Evolutionary conservation across 2,329 filamentous ascomycete genomes (phyloP).

Genomic region (Alternaria postmessia): DNA sequence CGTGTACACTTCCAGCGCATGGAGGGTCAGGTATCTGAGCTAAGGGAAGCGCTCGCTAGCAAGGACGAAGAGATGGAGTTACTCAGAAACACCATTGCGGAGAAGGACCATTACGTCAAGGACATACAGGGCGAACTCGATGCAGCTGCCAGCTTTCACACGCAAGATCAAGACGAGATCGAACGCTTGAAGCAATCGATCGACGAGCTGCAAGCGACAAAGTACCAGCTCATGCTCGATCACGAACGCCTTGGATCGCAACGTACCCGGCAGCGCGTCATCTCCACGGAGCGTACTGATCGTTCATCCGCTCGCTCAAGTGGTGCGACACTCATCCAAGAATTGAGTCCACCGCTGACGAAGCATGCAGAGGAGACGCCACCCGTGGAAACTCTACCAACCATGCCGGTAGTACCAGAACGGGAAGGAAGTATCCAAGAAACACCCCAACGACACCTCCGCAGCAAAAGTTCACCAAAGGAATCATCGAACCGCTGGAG

Average conservation of each 20-base stretch:
- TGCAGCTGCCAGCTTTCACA: constrained; percentile 21
- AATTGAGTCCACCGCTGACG: constrained; percentile 28
- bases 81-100: constrained; percentile 21
- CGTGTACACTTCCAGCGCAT: constrained; percentile 45
- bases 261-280: constrained; percentile 30
- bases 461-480: constrained; percentile 20
- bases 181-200: constrained; percentile 34
- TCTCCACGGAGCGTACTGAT: constrained; percentile 35
- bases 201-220: constrained; percentile 36
- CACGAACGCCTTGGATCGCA: constrained; percentile 41
- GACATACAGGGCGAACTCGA: constrained; percentile 31
- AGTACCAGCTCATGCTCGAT: constrained; percentile 44
- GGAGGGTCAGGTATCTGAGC: constrained; percentile 43
- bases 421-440: constrained; percentile 26
- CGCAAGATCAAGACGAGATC: constrained; percentile 37
- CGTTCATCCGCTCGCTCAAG: constrained; percentile 37
- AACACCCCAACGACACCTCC: constrained; percentile 26
- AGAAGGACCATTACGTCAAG: constrained; percentile 32
- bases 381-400: constrained; percentile 15
- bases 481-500: constrained; percentile 20
- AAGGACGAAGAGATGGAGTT: constrained; percentile 35
- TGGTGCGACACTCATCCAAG: constrained; percentile 43
- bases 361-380: constrained; percentile 22
- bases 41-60: constrained; percentile 24
- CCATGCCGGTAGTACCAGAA: constrained; percentile 12